Evolutionary conservation across 1,139 yeast genomes (phyloP).

Genomic region (Candida dubliniensis): DNA sequence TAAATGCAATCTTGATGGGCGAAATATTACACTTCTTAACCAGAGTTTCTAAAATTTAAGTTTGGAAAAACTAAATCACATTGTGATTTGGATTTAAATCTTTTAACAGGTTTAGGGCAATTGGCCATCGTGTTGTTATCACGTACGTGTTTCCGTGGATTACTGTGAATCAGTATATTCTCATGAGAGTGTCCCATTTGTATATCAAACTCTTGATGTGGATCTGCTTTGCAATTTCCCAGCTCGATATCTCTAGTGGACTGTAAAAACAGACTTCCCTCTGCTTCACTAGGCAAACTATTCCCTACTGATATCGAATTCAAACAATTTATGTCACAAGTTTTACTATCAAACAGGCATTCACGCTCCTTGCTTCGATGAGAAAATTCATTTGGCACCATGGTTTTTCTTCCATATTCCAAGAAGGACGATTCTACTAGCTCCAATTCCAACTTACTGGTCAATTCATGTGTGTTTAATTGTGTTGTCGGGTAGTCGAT

Average conservation of each 20-base stretch:
- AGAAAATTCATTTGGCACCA: neutral
- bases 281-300: conserved; percentile 4
- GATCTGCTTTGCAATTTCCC: neutral
- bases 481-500: conserved; percentile 11
- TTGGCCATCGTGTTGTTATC: neutral
- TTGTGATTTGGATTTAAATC: conserved; percentile 14
- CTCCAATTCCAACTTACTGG: conserved; percentile 13
- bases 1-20: no score
- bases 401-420: neutral
- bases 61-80: conserved; percentile 17
- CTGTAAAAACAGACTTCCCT: conserved; percentile 6
- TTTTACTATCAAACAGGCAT: neutral
- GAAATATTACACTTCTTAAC: no score
- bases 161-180: neutral
- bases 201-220: neutral
- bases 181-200: neutral
- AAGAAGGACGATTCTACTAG: conserved; percentile 10
- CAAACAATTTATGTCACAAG: neutral
- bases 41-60: conserved; percentile 8
- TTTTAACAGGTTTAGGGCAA: conserved; percentile 9
- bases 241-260: conserved; percentile 2
- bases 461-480: conserved; percentile 13
- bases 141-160: neutral
- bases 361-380: neutral
- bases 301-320: conserved; percentile 1